Evolutionary conservation across 2,329 filamentous ascomycete species (phyloP), one percentile per base, ranked within the genome.

Genomic region (Trichoderma oligosporum): DNA sequence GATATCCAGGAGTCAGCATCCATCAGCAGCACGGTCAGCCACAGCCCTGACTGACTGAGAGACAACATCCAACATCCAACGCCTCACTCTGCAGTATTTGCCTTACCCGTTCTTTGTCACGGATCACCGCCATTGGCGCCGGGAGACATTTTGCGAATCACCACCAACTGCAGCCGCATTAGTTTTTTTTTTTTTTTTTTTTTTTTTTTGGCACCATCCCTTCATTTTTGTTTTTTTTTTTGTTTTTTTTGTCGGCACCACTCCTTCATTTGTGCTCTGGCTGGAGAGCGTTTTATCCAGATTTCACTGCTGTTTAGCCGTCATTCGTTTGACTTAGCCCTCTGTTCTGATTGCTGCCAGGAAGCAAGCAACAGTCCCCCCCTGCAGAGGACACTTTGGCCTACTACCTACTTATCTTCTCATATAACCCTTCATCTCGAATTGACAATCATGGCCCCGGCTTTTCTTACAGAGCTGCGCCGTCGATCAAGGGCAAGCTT

Each of bases 401-500:
- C 42, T 14, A 24, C 42, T 31, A n/a, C n/a, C 27, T 31, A 31
- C 27, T n/a, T 31, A 31, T 31, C 27, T 6, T 31, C 11, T 31
- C n/a, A n/a, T n/a, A n/a, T n/a, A n/a, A n/a, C n/a, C 22, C 22
- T 27, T 22, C 14, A 24, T 7, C 12, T 27, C 22, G 41, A 47
- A 55, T 42, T 54, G 33, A 48, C 62, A 63, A 61, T 62, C 62
- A 85, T 85, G 82, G 76, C 81, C 56, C 80, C 82, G 31, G 75
- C 86, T 41, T 89, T 95, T 68, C 79, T 82, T 66, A 89, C 84
- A 72, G 85, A 87, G 68, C 74, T 96, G 57, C 87, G 89, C 65
- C 84, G 89, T 65, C 86, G 87, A 65, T 94, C 89, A 57, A 86
- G 80, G 71, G 82, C 85, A 60, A 91, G 85, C 76, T 87, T 91